phyloP scores from a whole-genome alignment of 345 rosid genomes.

The Luvunga scandens region DNA sequence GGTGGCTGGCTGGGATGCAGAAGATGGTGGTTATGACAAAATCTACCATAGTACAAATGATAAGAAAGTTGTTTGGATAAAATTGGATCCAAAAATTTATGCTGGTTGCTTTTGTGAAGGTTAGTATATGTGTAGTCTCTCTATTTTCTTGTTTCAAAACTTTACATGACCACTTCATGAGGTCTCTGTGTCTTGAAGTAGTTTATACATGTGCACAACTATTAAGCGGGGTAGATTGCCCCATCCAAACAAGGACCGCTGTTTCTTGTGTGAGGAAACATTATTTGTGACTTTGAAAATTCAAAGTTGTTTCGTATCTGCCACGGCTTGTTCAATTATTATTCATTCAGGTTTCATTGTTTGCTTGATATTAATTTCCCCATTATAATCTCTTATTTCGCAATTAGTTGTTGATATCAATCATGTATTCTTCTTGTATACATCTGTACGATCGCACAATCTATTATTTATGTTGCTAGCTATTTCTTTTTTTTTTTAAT shows the following conservation, averaged over 20 bases:
- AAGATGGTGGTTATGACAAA: neutral
- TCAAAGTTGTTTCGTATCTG: conserved; percentile 22
- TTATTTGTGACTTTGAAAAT: conserved; percentile 26
- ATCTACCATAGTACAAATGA: conserved; percentile 15
- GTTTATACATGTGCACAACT: conserved; percentile 31
- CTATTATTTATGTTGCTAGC: too few relatives aligned
- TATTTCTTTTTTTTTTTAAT: too few relatives aligned
- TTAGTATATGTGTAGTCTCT: conserved; percentile 20
- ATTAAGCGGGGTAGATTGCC: conserved; percentile 26
- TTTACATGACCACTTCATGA: conserved; percentile 14
- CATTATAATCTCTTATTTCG: neutral
- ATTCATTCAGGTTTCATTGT: neutral
- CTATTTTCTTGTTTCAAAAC: conserved; percentile 4
- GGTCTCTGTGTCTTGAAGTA: conserved; percentile 20
- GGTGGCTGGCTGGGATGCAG: neutral
- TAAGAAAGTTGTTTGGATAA: conserved; percentile 11
- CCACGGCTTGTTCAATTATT: conserved; percentile 7
- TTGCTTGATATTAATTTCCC: neutral
- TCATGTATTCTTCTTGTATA: neutral
- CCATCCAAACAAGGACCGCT: conserved; percentile 13
- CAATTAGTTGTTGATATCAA: neutral
- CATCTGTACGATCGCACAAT: too few relatives aligned
- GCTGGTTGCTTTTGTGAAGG: conserved; percentile 18
- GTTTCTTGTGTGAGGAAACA: conserved; percentile 24
- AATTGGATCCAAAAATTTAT: neutral